Conservation (phyloP, 1,139 yeast species). For the Yamadazyma diospyri region DNA sequence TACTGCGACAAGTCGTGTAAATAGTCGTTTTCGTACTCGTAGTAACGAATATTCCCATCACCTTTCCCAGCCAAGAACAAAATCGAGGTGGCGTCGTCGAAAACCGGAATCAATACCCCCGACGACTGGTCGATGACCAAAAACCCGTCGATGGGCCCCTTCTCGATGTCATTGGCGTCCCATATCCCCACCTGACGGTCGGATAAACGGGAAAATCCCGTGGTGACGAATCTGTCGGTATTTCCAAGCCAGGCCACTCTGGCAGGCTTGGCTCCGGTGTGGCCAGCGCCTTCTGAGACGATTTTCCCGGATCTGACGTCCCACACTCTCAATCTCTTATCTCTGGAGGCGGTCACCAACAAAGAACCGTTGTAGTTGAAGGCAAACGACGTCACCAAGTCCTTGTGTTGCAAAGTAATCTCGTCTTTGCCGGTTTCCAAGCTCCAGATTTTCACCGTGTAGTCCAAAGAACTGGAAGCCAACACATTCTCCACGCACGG, state of each 20-base stretch:
- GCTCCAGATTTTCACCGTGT: constrained; percentile 89
- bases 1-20: constrained; percentile 80
- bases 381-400: constrained; percentile 84
- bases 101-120: constrained; percentile 89
- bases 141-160: constrained; percentile 89
- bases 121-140: constrained; percentile 83
- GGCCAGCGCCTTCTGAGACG: constrained; percentile 83
- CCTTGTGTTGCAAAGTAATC: constrained; percentile 78
- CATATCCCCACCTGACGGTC: constrained; percentile 95
- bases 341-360: constrained; percentile 89
- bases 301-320: constrained; percentile 73
- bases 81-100: constrained; percentile 74
- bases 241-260: constrained; percentile 90
- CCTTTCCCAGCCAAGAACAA: constrained; percentile 95
- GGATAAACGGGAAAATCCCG: constrained; percentile 92
- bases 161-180: constrained; percentile 70
- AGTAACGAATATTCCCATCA: constrained; percentile 95
- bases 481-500: constrained; percentile 84
- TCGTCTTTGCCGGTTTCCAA: constrained; percentile 68
- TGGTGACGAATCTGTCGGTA: constrained; percentile 78
- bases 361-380: constrained; percentile 87
- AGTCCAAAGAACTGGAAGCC: constrained; percentile 88
- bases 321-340: constrained; percentile 88
- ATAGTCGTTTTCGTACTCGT: constrained; percentile 79
- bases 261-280: constrained; percentile 86